Base-by-base conservation (phyloP, 2,329 filamentous ascomycete species). In the Paecilomyces sp. region DNA sequence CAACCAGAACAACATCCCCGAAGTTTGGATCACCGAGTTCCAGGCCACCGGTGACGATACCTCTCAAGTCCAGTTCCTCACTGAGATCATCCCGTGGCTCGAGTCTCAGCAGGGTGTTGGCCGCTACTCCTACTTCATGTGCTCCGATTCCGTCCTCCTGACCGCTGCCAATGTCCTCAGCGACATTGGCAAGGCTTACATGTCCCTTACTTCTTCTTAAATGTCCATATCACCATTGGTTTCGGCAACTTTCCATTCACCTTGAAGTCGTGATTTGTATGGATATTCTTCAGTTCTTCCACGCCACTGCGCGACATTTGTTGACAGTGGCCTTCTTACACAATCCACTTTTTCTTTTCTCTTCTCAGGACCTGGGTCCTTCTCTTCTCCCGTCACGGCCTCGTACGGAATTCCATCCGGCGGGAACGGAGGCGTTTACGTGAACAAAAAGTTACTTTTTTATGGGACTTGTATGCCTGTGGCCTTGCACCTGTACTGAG, bases 11-110 rank as follows among this genome's bases (percentile, higher is more conserved):
- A 65, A 63, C 22, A 70, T 80, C 33, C 53, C 64, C n/a, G 71
- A 75, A 54, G 70, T 80, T 61, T 80, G 78, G 78, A 61, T 80
- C 18, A 77, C 78, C 1, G 78, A 80, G 65, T 80, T 79, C 62
- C 74, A 71, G 8, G 70, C 75, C 47, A 71, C 65, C 25, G 62
- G 68, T 13, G 58, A 65, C 0, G 56, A 67, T 1, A 57, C 67
- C 3, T 60, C 66, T 15, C 62, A 67, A 28, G 69, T 71, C 25
- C 54, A 67, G 5, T 79, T 79, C 68, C 64, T 80, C 36, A 59
- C 66, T 5, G 59, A 75, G 54, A 76, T 74, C 4, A 54, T 74
- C 13, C 70, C 71, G 22, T 79, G 72, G 71, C 66, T 80, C 52
- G 75, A 80, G 57, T 57, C 52, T 3, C 70, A 75, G 56, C n/a